Conservation (phyloP, 805 yeast genomes). For the Torulaspora microellipsoides region DNA sequence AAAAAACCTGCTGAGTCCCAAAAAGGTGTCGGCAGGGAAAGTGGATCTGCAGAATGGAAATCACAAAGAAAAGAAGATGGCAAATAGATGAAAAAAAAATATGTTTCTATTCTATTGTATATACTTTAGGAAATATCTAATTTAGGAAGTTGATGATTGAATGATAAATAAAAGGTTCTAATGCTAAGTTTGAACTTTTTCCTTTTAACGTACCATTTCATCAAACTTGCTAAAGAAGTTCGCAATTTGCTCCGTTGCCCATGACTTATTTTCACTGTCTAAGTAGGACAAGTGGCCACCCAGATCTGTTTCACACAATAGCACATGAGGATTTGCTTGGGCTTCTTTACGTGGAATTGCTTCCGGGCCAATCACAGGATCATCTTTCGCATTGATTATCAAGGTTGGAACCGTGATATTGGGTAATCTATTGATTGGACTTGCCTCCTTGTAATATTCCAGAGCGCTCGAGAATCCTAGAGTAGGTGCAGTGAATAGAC, state of each 20-base stretch:
- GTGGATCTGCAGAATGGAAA: constrained; percentile 78
- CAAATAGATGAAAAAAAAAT: constrained; percentile 2
- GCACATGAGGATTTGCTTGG: constrained; percentile 51
- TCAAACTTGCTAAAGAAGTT: constrained; percentile 40
- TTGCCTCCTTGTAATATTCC: constrained; percentile 62
- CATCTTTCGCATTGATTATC: constrained; percentile 59
- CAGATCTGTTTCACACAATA: constrained; percentile 52
- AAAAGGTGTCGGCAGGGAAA: constrained; percentile 46
- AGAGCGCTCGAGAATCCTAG: constrained; percentile 60
- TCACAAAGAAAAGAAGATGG: constrained; percentile 76
- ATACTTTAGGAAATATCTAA: too few relatives aligned
- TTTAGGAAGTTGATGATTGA: too few relatives aligned
- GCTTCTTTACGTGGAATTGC: constrained; percentile 49
- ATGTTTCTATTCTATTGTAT: too few relatives aligned
- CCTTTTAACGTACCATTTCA: constrained; percentile 23
- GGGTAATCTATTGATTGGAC: constrained; percentile 53
- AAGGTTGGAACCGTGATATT: constrained; percentile 58
- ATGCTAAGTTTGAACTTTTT: background rate
- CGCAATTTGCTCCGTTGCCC: constrained; percentile 44
- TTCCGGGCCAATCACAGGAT: constrained; percentile 52
- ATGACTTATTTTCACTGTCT: constrained; percentile 41
- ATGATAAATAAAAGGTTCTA: too few relatives aligned
- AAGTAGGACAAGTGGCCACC: constrained; percentile 70
- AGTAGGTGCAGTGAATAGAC: constrained; percentile 52
- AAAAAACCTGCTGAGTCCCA: background rate